Evolutionary conservation across 139 green algal species (phyloP), one percentile per base, ranked within the genome.

Genomic region (Pleodorina starrii): DNA sequence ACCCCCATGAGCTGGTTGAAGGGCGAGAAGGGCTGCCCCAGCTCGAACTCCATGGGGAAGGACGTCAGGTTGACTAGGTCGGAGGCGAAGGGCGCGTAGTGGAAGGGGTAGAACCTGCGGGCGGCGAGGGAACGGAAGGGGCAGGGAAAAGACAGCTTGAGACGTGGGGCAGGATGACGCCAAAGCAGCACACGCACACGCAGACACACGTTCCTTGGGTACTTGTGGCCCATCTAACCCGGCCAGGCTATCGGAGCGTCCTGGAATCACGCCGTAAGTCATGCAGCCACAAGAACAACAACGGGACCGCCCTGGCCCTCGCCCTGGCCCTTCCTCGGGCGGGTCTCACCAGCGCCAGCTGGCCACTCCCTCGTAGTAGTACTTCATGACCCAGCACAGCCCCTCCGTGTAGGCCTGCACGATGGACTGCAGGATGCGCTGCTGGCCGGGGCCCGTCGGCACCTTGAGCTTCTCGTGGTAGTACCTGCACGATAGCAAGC

Each of bases 1-100:
- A 99, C 98, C 2, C 96, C 97, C 97, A 99, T 99, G 73, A 99
- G 97, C 96, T 99, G 98, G 91, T 99, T 97, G 92, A 99, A 99
- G 27, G 98, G 98, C 90, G 95, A 96, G 93, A 99, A 99, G 59
- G 98, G 98, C 93, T 96, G 79, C 1, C 96, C 94, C 38, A 95
- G 50, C 10, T 89, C 68, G 57, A 93, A 92, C 54, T 93, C 82
- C 17, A 90, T 76, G n/a, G 32, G 54, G 9, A 90, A n/a, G 14
- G 25, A 38, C 2, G 27, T 35, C 63, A 92, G 84, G 77, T 92
- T 69, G 21, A 91, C 60, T 63, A 99, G 93, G 93, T 99, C 98
- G 10, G 95, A 98, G 12, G 98, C 98, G 93, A 99, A 99, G n/a
- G 98, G 98, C 16, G 98, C 98, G 91, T 99, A 99, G 94, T 99